Evolutionary conservation across 129 eudicot species (phyloP), one percentile per base, ranked within the genome.

Genomic region (Centaurea solstitialis): DNA sequence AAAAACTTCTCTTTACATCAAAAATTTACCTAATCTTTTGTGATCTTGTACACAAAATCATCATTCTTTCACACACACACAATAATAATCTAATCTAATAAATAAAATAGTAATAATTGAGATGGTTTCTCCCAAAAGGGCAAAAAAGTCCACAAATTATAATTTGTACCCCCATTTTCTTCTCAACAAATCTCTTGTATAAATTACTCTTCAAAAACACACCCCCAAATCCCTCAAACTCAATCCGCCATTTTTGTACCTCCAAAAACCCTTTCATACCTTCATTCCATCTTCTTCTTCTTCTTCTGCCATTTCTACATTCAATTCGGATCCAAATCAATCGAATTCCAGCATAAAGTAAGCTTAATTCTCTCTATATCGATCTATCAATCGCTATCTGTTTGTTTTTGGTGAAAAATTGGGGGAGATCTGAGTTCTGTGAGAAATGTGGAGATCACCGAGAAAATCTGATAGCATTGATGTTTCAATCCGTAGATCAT

Each of bases 401-500:
- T 47, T 22, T 65, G 38, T 39, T 38, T 67, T 57, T 47, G 50
- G 33, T 59, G 66, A 43, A 53, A 12, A 53, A 13, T 50, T 66
- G 74, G 47, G 47, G 69, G 47, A 26, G 69, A 68, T 41, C 82
- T 47, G 28, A 21, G n/a, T n/a, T 38, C 76, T 53, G 30, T 26
- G 30, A 26, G 82, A 79, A 57, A 93, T 93, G 98, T 93, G 96
- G 98, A 91, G 79, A 40, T 74, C 90, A 22, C 91, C 91, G 80
- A 39, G 76, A 12, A 86, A 82, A 79, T 76, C 94, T 47, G 76
- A 79, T 35, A 69, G 21, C 9, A 30, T 69, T 20, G 33, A 78
- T 30, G 33, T 35, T 78, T 65, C 76, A 23, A 24, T 76, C 67
- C 86, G 85, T 50, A 83, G 72, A 79, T 82, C 80, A n/a, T 20